Conservation (phyloP, 495 filamentous ascomycete genomes). For the Pseudoneurospora amorphoporcata region DNA sequence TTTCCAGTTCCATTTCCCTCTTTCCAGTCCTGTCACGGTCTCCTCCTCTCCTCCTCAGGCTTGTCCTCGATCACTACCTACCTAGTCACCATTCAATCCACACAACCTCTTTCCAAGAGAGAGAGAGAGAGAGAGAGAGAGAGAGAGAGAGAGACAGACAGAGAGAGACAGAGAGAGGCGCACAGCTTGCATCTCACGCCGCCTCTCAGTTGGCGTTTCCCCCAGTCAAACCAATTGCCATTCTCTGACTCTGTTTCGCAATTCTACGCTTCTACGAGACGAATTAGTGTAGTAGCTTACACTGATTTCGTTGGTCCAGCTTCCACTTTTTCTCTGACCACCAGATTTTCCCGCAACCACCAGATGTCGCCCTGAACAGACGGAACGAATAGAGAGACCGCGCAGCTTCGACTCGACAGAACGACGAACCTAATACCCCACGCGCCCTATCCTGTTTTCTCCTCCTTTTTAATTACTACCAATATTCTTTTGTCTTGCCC, state of each 20-base stretch:
- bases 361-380: slow-evolving; percentile 17
- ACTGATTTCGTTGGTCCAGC: background rate
- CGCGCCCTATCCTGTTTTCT: background rate
- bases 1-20: background rate
- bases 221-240: background rate
- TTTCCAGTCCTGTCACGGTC: background rate
- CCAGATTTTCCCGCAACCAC: slow-evolving; percentile 18
- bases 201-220: slow-evolving; percentile 6
- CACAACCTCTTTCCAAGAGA: background rate
- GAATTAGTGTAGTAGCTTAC: slow-evolving; percentile 16
- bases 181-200: slow-evolving; percentile 6
- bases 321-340: background rate
- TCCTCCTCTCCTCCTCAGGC: background rate
- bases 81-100: background rate
- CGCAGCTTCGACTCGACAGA: background rate
- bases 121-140: background rate
- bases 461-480: background rate
- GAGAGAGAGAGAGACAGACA: background rate
- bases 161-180: background rate
- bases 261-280: slow-evolving; percentile 10
- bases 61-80: background rate
- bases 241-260: background rate
- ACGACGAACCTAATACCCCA: background rate
- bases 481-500: slow-evolving; percentile 3
- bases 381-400: slow-evolving; percentile 12